phyloP scores from a whole-genome alignment of 306 rosid species.

The Alnus glutinosa region DNA sequence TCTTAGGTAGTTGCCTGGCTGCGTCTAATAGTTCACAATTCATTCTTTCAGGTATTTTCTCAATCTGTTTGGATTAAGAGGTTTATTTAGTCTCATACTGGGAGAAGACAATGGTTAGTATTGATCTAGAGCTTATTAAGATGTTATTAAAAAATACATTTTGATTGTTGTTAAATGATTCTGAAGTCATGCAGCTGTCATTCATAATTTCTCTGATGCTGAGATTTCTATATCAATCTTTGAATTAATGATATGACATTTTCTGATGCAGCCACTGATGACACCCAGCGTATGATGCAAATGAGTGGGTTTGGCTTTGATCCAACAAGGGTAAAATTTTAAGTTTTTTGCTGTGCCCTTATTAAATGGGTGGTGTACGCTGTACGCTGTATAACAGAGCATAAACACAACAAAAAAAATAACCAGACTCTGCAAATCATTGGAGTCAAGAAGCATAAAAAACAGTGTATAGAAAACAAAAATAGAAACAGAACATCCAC shows the following conservation, averaged over 20 bases:
- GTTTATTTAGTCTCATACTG: conserved; percentile 95
- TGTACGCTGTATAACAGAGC: too few species aligned
- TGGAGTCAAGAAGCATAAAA: too few species aligned
- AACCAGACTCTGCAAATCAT: too few species aligned
- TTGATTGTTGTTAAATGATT: background rate
- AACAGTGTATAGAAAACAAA: too few species aligned
- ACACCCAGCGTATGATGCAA: conserved; percentile 98
- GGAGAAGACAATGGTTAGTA: conserved; percentile 98
- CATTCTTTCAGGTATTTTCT: conserved; percentile 81
- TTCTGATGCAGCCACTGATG: conserved; percentile 82
- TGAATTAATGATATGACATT: conserved; percentile 25
- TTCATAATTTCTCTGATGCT: background rate
- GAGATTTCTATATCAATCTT: conserved; percentile 16
- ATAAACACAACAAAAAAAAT: too few species aligned
- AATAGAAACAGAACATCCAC: too few species aligned
- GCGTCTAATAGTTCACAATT: conserved; percentile 13
- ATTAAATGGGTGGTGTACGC: too few species aligned
- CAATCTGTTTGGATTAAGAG: conserved; percentile 95
- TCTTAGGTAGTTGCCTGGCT: conserved; percentile 21
- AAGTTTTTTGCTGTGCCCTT: conserved; percentile 13
- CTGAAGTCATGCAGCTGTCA: background rate
- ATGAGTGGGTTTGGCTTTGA: conserved; percentile 97
- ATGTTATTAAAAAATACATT: background rate
- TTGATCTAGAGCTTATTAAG: conserved; percentile 10
- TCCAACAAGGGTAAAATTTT: conserved; percentile 76